Percentiles rank a stretch among this genome's conserved stretches.
Evolutionary conservation across 305 asterid genomes (phyloP).

Genomic region (Plantago coronopus): DNA sequence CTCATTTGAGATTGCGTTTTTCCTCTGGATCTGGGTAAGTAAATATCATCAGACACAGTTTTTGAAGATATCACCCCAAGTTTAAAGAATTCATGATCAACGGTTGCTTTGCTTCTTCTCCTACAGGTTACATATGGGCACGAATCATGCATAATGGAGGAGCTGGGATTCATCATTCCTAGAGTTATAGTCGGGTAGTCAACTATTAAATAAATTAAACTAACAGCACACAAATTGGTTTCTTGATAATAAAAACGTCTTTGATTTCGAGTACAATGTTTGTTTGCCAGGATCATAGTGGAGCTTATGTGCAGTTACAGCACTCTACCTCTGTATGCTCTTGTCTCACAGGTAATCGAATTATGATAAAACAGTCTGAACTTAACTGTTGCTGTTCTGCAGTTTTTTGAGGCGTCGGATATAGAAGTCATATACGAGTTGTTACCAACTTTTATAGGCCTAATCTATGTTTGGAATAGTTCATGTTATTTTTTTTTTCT

Average conservation of each 20-base stretch:
- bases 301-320: conserved; percentile 95
- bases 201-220: neutral
- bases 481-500: neutral
- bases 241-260: neutral
- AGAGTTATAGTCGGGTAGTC: conserved; percentile 56
- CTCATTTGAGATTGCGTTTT: conserved; percentile 83
- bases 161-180: conserved; percentile 45
- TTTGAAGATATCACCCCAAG: neutral
- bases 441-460: too few relatives aligned
- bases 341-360: conserved; percentile 70
- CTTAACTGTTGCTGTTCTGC: neutral
- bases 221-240: neutral
- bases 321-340: conserved; percentile 80
- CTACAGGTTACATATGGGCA: conserved; percentile 53
- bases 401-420: neutral
- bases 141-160: conserved; percentile 74
- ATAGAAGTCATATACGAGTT: too few relatives aligned
- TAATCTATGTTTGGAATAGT: too few relatives aligned
- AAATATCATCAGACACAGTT: neutral
- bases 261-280: neutral
- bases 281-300: conserved; percentile 53
- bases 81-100: neutral
- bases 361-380: neutral
- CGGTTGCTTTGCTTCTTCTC: conserved; percentile 4
- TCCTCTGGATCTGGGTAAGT: conserved; percentile 84